A percentile compares a stretch with the other conserved stretches of the same genome.
Evolutionary conservation across 176 grass and related monocot species (phyloP).

Genomic region (Eremochloa ophiuroides): DNA sequence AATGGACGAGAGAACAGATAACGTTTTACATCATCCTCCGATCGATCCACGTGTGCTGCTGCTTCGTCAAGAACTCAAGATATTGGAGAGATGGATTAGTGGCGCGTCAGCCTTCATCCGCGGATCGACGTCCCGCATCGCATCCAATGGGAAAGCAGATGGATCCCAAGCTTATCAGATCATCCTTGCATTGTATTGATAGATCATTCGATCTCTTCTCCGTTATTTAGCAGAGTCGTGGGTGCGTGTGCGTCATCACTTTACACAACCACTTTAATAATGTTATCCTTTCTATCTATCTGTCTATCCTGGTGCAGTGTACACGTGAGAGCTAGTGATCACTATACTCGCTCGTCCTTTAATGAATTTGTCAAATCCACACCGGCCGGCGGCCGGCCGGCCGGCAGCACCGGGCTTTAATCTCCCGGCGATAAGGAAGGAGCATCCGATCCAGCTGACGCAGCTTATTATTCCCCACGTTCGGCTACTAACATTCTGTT

Average conservation of each 20-base stretch:
- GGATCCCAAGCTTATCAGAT: neutral
- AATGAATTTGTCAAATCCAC: neutral
- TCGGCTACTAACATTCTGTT: neutral
- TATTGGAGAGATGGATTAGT: too few species aligned
- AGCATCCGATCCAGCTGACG: neutral
- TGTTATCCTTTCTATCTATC: neutral
- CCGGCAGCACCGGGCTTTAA: neutral
- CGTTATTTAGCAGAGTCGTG: neutral
- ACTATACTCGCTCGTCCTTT: neutral
- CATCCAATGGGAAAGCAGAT: neutral
- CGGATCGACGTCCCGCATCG: too few species aligned
- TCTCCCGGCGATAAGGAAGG: neutral
- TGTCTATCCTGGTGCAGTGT: neutral
- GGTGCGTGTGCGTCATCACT: neutral
- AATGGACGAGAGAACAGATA: neutral
- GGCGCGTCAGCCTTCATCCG: too few species aligned
- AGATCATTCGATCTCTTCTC: neutral
- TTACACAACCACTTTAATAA: neutral
- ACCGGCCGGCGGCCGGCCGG: too few species aligned
- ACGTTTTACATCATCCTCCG: too few species aligned
- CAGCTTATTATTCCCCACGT: neutral
- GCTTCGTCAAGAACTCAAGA: too few species aligned
- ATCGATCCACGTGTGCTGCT: too few species aligned
- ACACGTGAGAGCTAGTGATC: too few species aligned
- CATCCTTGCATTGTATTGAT: neutral